Evolutionary conservation across 2,329 filamentous ascomycete species (phyloP), one percentile per base, ranked within the genome.

Genomic region (Calcarisporium arbuscula): DNA sequence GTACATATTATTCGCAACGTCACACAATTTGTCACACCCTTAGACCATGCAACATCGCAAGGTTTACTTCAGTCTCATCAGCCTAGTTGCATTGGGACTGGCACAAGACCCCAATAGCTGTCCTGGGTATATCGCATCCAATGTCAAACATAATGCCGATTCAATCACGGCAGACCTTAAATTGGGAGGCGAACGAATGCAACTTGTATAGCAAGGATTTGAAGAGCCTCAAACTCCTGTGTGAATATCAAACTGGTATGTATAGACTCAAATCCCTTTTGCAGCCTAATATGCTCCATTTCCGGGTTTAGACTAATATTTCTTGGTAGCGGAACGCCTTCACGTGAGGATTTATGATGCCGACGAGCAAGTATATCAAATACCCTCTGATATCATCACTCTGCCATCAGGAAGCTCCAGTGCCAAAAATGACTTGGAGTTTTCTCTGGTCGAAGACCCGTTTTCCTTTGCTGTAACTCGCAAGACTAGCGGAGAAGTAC

Each of bases 261-360:
- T 30, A n/a, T 11, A 14, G 5, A 11, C 14, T 10, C n/a, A n/a
- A 16, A 16, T 11, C 12, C 15, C 12, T 19, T n/a, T 4, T 8
- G 28, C 11, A 7, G n/a, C 1, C n/a, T 15, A 19, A 8, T 17
- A 28, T 11, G 16, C 12, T 12, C n/a, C 11, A 8, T 34, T 25
- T n/a, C 18, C 19, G 9, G 12, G 11, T 28, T 30, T 20, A 30
- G 19, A 30, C 21, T 22, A 17, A 10, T 28, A 26, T 15, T 11
- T 15, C 19, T 41, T 8, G 32, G 4, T 21, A 42, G 40, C 21
- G 19, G 65, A 70, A 12, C 77, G 83, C 17, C 68, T 87, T 3
- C 82, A 86, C 52, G 77, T 87, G 48, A 71, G 81, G 47, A 84
- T 88, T 35, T 73, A 77, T 40, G 83, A 87, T 56, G 66, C 70